Evolutionary conservation across 2,329 filamentous ascomycete genomes (phyloP).

Genomic region (Eutypella sp.): DNA sequence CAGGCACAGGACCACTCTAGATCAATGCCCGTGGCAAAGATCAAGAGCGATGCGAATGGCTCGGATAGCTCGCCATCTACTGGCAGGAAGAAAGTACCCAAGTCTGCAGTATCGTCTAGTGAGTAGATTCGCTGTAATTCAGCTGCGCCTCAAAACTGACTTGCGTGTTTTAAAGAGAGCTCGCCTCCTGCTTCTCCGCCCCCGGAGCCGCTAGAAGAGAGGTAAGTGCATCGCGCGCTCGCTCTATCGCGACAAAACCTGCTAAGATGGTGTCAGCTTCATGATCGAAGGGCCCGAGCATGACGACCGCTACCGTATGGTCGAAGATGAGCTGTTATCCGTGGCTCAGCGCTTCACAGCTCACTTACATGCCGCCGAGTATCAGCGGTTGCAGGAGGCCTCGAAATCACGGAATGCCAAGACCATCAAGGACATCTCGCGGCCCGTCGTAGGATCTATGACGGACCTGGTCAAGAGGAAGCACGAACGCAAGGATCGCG

Average conservation of each 20-base stretch:
- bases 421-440: constrained; percentile 44
- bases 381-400: constrained; percentile 58
- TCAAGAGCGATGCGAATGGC: constrained; percentile 7
- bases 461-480: constrained; percentile 31
- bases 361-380: constrained; percentile 74
- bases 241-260: not conserved
- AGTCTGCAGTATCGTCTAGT: constrained; percentile 6
- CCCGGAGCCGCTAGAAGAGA: constrained; percentile 42
- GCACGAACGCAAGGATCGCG: constrained; percentile 30
- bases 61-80: constrained; percentile 6
- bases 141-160: constrained; percentile 2
- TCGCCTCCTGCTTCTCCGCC: constrained; percentile 49
- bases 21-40: constrained; percentile 11
- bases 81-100: constrained; percentile 4
- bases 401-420: constrained; percentile 51
- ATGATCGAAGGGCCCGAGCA: constrained; percentile 60
- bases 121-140: constrained; percentile 1
- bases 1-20: not conserved
- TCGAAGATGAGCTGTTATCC: constrained; percentile 72
- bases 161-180: constrained; percentile 21
- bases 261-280: constrained; percentile 35
- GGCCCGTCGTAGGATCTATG: constrained; percentile 42
- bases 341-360: constrained; percentile 66
- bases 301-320: constrained; percentile 78
- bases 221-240: constrained; percentile 26